Evolutionary conservation across 495 filamentous ascomycete genomes (phyloP).

Genomic region (Aspergillus ellipticus): DNA sequence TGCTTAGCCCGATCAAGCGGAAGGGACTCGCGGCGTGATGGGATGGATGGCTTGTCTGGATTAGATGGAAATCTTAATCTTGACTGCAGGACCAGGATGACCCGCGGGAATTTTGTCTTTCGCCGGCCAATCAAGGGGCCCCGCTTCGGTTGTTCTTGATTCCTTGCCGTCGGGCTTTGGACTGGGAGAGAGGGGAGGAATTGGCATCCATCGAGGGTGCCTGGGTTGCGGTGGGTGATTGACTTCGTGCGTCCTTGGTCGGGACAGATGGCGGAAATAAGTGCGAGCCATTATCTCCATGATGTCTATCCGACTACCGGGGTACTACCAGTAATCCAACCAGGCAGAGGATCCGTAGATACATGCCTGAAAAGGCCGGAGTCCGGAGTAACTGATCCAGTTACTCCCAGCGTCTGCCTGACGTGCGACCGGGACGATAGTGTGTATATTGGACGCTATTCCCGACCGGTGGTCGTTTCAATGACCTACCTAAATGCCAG

Average conservation of each 20-base stretch:
- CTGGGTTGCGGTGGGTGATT: too few species aligned
- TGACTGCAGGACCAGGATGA: neutral
- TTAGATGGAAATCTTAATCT: constrained; percentile 3
- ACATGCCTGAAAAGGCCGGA: neutral
- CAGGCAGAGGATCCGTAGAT: neutral
- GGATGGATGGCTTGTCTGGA: neutral
- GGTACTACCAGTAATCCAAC: too few species aligned
- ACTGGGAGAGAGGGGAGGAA: too few species aligned
- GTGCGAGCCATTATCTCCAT: too few species aligned
- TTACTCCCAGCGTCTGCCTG: neutral
- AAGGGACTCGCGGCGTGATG: neutral
- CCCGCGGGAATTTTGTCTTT: neutral
- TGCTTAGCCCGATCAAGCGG: neutral
- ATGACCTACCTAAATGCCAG: neutral
- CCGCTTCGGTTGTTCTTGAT: neutral
- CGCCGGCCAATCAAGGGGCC: neutral
- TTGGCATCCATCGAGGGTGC: too few species aligned
- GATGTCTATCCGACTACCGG: too few species aligned
- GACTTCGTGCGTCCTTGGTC: too few species aligned
- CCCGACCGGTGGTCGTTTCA: neutral
- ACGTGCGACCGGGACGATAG: neutral
- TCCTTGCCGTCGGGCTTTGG: neutral
- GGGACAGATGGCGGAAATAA: too few species aligned
- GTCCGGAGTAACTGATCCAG: neutral
- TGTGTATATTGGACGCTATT: neutral